Evolutionary conservation across 257 asterid genomes (phyloP).

Genomic region (Prunella vulgaris): DNA sequence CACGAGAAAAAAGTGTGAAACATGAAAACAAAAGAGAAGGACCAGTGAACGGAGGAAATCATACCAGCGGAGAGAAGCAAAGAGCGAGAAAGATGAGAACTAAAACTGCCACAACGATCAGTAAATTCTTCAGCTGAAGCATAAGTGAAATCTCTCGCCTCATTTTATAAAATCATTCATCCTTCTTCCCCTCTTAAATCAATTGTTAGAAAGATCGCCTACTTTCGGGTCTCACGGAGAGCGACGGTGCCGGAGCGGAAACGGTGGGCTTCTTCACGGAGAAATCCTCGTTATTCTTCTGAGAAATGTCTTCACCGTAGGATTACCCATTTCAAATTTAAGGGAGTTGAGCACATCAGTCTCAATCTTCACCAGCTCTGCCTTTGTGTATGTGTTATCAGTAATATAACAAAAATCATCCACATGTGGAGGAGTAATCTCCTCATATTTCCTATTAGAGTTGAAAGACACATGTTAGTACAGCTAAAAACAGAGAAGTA

Average conservation of each 20-base stretch:
- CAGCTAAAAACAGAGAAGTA: neutral
- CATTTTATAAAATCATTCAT: constrained; percentile 40
- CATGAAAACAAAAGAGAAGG: neutral
- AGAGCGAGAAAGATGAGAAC: constrained; percentile 47
- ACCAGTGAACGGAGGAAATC: neutral
- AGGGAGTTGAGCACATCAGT: constrained; percentile 70
- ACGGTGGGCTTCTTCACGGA: no score
- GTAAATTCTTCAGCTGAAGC: constrained; percentile 58
- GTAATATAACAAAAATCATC: constrained; percentile 76
- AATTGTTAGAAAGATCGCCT: no score
- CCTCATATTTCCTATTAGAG: constrained; percentile 72
- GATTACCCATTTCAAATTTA: constrained; percentile 80
- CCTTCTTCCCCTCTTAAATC: neutral
- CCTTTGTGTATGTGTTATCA: constrained; percentile 54
- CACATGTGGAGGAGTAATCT: constrained; percentile 79
- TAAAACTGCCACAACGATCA: constrained; percentile 43
- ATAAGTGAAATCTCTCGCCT: constrained; percentile 59
- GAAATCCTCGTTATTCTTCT: constrained; percentile 53
- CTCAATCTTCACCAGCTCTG: constrained; percentile 85
- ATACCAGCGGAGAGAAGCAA: constrained; percentile 54
- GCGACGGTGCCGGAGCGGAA: no score
- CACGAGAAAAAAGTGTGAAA: neutral
- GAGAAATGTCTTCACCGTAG: constrained; percentile 72
- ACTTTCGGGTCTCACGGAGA: no score
- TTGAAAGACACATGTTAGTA: neutral